Evolutionary conservation across 2,329 filamentous ascomycete species (phyloP).

Genomic region (Penicillium corylophilum): DNA sequence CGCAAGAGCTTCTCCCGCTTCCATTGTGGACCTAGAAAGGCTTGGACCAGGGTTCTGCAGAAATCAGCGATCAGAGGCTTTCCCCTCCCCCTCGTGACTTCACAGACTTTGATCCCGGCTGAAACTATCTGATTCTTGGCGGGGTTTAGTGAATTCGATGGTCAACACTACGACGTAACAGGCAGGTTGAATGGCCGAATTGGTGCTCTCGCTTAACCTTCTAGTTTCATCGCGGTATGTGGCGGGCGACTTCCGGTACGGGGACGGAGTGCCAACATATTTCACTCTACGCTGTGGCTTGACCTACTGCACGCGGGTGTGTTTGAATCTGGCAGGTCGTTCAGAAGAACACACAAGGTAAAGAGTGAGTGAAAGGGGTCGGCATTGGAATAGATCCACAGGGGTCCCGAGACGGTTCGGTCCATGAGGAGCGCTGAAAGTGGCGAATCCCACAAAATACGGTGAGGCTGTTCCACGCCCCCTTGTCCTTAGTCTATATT

Average conservation of each 20-base stretch:
- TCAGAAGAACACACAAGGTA: background rate
- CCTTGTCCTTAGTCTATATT: background rate
- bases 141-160: background rate
- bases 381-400: slow-evolving; percentile 14
- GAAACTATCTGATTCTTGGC: slow-evolving; percentile 10
- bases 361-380: slow-evolving; percentile 2
- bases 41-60: slow-evolving; percentile 30
- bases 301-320: slow-evolving; percentile 14
- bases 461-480: slow-evolving; percentile 19
- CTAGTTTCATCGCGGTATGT: slow-evolving; percentile 17
- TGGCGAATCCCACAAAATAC: slow-evolving; percentile 20
- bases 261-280: background rate
- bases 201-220: slow-evolving; percentile 21
- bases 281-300: slow-evolving; percentile 12
- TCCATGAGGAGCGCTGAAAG: slow-evolving; percentile 10
- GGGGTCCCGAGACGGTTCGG: slow-evolving; percentile 17
- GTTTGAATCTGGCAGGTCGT: slow-evolving; percentile 17
- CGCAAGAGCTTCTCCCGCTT: slow-evolving; percentile 40
- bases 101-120: background rate
- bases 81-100: slow-evolving; percentile 8
- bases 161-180: background rate
- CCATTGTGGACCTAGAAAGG: slow-evolving; percentile 36
- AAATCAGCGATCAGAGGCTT: slow-evolving; percentile 17
- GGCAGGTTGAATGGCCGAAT: background rate
- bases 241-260: slow-evolving; percentile 1